Conservation (phyloP, 192 early-diverging fungal species). For the Backusella morwellensis region DNA sequence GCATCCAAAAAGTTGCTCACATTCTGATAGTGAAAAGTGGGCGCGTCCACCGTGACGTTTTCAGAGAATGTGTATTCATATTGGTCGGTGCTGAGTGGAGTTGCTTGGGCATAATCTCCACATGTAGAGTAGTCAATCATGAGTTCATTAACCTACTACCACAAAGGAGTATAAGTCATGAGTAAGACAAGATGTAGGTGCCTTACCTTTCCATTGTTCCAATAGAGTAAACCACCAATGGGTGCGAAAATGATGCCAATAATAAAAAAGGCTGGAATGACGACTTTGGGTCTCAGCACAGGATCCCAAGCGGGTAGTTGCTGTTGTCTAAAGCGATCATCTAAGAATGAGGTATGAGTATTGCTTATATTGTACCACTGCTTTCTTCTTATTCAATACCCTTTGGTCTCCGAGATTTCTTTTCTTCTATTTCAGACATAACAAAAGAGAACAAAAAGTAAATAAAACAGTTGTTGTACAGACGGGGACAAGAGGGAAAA, state of each 20-base stretch:
- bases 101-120: conserved; percentile 15
- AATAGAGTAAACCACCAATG: conserved; percentile 83
- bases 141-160: conserved; percentile 44
- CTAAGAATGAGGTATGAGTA: conserved; percentile 23
- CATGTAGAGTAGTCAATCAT: conserved; percentile 50
- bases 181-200: neutral
- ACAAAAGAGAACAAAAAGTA: neutral
- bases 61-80: conserved; percentile 17
- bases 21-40: conserved; percentile 21
- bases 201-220: conserved; percentile 52
- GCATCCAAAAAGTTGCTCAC: conserved; percentile 19
- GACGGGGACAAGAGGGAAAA: too few species aligned
- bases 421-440: conserved; percentile 12
- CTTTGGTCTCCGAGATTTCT: conserved; percentile 25
- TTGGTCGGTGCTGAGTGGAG: neutral
- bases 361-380: too few species aligned
- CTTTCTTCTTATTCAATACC: neutral
- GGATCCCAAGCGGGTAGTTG: conserved; percentile 98
- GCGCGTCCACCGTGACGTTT: conserved; percentile 10
- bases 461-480: neutral
- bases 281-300: conserved; percentile 93
- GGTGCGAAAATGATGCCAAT: conserved; percentile 93
- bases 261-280: conserved; percentile 92
- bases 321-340: conserved; percentile 97
- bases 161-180: neutral